phyloP scores from a whole-genome alignment of 2,329 filamentous ascomycete species.

The Botrytis paeoniae region DNA sequence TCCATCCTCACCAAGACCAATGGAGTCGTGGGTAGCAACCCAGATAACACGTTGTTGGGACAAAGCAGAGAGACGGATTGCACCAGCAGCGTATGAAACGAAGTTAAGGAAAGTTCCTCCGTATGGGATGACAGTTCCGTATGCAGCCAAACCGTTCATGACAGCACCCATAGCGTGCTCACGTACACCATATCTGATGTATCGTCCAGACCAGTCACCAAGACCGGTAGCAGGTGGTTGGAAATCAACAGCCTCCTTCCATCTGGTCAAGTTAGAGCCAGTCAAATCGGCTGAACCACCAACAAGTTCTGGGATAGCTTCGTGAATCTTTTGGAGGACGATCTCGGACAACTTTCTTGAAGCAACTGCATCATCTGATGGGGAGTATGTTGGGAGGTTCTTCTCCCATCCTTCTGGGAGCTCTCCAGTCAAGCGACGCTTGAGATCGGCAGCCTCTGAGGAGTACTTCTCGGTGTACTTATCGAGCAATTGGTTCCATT shows the following conservation, averaged over 20 bases:
- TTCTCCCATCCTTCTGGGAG: constrained; percentile 98
- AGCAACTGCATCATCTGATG: constrained; percentile 78
- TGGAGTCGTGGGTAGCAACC: constrained; percentile 97
- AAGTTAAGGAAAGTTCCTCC: constrained; percentile 99
- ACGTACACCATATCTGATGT: constrained; percentile 88
- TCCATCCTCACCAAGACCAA: constrained; percentile 97
- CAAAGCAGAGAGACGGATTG: constrained; percentile 89
- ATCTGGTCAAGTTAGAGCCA: constrained; percentile 96
- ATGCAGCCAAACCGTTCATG: constrained; percentile 92
- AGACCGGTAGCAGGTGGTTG: constrained; percentile 83
- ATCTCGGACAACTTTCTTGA: constrained; percentile 96
- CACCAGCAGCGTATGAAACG: constrained; percentile 93
- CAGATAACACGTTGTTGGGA: constrained; percentile 90
- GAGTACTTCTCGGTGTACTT: constrained; percentile 80
- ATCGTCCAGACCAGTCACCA: constrained; percentile 86
- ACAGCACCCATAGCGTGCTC: constrained; percentile 91
- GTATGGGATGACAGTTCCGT: constrained; percentile 92
- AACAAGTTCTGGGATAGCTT: constrained; percentile 80
- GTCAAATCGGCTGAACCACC: constrained; percentile 98
- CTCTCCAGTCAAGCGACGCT: constrained; percentile 74
- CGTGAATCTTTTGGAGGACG: constrained; percentile 84
- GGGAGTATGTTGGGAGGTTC: constrained; percentile 84
- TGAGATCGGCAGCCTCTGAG: constrained; percentile 74
- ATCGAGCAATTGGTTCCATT: constrained; percentile 92
- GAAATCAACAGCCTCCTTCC: constrained; percentile 97